phyloP scores from a whole-genome alignment of 768 basidiomycete species.

The Lactarius deliciosus region DNA sequence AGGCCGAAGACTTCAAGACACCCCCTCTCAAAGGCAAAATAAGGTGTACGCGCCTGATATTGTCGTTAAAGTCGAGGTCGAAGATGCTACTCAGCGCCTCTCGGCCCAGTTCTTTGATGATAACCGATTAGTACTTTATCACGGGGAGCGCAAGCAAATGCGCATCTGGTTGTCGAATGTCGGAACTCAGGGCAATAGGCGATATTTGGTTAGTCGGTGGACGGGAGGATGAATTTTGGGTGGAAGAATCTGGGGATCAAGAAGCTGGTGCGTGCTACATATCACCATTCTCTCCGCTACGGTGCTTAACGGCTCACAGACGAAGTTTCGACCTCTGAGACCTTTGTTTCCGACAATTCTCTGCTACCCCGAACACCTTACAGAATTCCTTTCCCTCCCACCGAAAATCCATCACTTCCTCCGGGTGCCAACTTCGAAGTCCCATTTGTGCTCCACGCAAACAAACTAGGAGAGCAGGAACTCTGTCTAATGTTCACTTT shows the following conservation, averaged over 20 bases:
- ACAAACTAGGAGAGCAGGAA: conserved; percentile 47
- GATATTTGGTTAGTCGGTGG: conserved; percentile 74
- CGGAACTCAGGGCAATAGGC: conserved; percentile 54
- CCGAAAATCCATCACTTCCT: conserved; percentile 36
- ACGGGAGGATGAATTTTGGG: conserved; percentile 62
- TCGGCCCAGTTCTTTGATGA: conserved; percentile 56
- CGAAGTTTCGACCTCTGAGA: conserved; percentile 36
- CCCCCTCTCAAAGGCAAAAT: conserved; percentile 63
- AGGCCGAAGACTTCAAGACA: conserved; percentile 77
- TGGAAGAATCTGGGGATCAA: conserved; percentile 36
- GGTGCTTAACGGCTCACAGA: conserved; percentile 2
- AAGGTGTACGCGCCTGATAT: conserved; percentile 73
- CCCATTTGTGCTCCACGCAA: conserved; percentile 55
- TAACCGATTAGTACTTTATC: conserved; percentile 50
- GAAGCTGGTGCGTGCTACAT: conserved; percentile 15
- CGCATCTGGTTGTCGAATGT: conserved; percentile 63
- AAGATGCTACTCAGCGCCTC: conserved; percentile 64
- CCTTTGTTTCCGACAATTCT: conserved; percentile 52
- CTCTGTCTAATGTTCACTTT: conserved; percentile 66
- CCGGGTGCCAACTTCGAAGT: conserved; percentile 54
- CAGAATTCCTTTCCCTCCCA: conserved; percentile 42
- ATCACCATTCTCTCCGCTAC: conserved; percentile 9
- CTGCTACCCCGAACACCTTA: conserved; percentile 48
- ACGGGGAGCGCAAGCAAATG: conserved; percentile 66
- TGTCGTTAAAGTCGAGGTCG: conserved; percentile 58